Percentiles rank a stretch among this genome's conserved stretches.
These are phyloP conservation scores for Elsinoe fawcettii DNA, from an alignment of 2,329 filamentous ascomycete species.

Conservation along the genomic window DNA sequence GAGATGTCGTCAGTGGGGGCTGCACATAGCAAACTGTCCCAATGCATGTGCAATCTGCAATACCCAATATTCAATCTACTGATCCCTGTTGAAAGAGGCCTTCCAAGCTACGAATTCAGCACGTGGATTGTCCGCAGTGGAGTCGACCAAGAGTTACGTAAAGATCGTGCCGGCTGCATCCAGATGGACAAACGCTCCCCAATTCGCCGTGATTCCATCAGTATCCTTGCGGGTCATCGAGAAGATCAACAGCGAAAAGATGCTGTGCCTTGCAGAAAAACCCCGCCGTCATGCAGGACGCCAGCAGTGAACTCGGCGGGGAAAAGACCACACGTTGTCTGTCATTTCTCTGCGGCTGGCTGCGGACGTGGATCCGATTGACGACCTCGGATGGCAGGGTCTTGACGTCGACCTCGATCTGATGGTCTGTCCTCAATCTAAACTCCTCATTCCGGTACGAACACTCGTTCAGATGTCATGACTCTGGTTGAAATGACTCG, in stretches of 20 bases:
- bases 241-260: neutral
- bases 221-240: neutral
- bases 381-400: constrained; percentile 7
- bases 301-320: neutral
- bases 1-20: neutral
- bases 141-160: neutral
- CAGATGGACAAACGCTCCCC: neutral
- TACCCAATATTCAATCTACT: neutral
- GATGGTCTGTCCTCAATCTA: neutral
- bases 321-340: neutral
- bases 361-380: constrained; percentile 6
- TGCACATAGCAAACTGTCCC: neutral
- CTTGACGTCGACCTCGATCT: constrained; percentile 7
- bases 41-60: neutral
- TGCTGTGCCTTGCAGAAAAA: constrained; percentile 4
- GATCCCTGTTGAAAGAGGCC: neutral
- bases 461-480: constrained; percentile 12
- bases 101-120: neutral
- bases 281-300: neutral
- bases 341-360: neutral
- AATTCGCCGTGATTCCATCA: neutral
- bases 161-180: neutral
- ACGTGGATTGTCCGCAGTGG: neutral
- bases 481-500: neutral
- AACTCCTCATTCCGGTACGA: neutral